Evolutionary conservation across 345 rosid genomes (phyloP).

Genomic region (Eucalyptus brandiana): DNA sequence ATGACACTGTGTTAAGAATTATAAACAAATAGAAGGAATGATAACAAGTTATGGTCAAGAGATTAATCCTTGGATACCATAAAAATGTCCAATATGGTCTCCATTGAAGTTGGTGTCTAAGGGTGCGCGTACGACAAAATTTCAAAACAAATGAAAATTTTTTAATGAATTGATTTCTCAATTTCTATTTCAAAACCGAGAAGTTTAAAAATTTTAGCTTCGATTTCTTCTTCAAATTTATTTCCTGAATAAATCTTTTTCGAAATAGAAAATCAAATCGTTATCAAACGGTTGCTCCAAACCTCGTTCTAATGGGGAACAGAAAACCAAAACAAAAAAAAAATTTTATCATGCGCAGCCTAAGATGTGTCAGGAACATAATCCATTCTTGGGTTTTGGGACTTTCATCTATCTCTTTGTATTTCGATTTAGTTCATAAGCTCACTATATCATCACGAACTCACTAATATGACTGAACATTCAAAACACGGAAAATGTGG

Average conservation of each 20-base stretch:
- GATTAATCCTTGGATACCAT: background rate
- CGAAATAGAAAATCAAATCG: too few species aligned
- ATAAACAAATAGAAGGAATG: background rate
- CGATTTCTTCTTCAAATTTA: too few species aligned
- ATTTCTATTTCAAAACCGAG: too few species aligned
- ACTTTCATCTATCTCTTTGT: background rate
- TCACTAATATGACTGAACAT: accelerated
- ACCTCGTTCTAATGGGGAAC: too few species aligned
- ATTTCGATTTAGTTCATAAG: background rate
- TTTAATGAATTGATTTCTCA: too few species aligned
- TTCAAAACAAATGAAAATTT: too few species aligned
- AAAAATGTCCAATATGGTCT: background rate
- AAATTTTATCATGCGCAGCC: too few species aligned
- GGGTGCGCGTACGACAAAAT: too few species aligned
- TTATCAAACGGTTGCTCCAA: too few species aligned
- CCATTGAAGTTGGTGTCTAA: background rate
- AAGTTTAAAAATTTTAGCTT: too few species aligned
- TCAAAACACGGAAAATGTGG: background rate
- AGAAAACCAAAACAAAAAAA: too few species aligned
- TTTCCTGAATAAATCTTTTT: too few species aligned
- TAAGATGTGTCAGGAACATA: background rate
- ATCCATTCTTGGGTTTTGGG: background rate
- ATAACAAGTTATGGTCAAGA: background rate
- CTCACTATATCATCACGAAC: background rate
- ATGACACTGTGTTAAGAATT: background rate